Base-by-base conservation (phyloP, 257 asterid species). In the Galeopsis tetrahit region DNA sequence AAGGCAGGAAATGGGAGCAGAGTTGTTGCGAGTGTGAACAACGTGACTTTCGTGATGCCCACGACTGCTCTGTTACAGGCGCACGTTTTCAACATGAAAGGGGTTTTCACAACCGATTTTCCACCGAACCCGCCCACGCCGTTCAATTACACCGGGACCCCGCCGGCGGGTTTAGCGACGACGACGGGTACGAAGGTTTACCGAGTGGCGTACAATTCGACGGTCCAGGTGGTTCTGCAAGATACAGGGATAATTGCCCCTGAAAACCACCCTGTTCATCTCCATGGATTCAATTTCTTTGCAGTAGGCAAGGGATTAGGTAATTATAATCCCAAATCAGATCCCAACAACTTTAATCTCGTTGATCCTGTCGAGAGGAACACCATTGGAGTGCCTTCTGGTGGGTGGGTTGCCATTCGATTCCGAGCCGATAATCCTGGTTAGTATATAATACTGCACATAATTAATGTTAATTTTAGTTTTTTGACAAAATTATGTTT, bases 391-490 rank as follows among this genome's bases (percentile, higher is more conserved):
- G 98, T 92, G 53, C 99, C 99, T 0, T 76, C 98, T 4, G 99
- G 98, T 7, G 99, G 99, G 31, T 94, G 99, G 99, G 91, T 87
- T 0, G 99, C 99, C 13, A 79, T 93, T 10, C 78, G 98, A 78
- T 93, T 91, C 82, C 83, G 63, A 7, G 98, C 96, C 0, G 98
- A 94, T 70, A 94, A 94, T 71, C 99, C 99, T 69, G 99, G 99
- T 89, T 79, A 1, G 55, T 48, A 48, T n/a, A n/a, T n/a, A 48
- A 13, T 10, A 3, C 43, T 6, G 5, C 5, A 38, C 2, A 14
- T 10, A 4, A 0, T 44, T n/a, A n/a, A n/a, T n/a, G n/a, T n/a
- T n/a, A n/a, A n/a, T n/a, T n/a, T n/a, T n/a, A n/a, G n/a, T n/a
- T n/a, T n/a, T n/a, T n/a, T n/a, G n/a, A n/a, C n/a, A n/a, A n/a